phyloP scores from a whole-genome alignment of 495 filamentous ascomycete genomes.

The Chaetomium fimeti region DNA sequence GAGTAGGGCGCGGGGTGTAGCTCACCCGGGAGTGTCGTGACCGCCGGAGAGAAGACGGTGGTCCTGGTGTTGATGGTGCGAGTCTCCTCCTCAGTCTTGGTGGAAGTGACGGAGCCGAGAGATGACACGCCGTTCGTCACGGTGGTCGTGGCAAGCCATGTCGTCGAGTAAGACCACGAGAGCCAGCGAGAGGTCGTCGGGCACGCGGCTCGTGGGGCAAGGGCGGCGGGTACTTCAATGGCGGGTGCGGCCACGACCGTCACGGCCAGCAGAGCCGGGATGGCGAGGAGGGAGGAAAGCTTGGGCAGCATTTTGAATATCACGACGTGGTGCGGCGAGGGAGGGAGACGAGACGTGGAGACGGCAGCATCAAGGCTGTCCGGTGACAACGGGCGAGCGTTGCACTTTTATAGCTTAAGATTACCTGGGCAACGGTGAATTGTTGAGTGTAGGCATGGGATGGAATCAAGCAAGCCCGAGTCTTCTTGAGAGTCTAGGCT shows the following conservation, averaged over 20 bases:
- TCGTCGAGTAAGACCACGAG: background rate
- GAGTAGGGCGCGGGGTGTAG: background rate
- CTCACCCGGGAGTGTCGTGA: constrained; percentile 12
- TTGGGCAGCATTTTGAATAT: constrained; percentile 8
- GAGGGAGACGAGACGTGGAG: background rate
- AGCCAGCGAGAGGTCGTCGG: background rate
- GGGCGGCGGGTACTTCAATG: constrained; percentile 2
- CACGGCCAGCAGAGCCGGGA: constrained; percentile 3
- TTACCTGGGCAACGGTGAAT: too few species aligned
- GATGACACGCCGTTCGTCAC: constrained; percentile 6
- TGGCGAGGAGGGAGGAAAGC: constrained; percentile 4
- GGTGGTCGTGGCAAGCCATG: constrained; percentile 12
- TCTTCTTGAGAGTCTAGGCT: too few species aligned
- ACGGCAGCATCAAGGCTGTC: background rate
- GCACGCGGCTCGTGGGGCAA: constrained; percentile 2
- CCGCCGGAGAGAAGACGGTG: constrained; percentile 10
- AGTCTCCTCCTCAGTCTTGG: constrained; percentile 13
- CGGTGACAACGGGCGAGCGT: background rate
- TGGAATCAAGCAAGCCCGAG: too few species aligned
- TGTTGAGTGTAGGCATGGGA: too few species aligned
- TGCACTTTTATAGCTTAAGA: background rate
- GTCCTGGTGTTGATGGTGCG: constrained; percentile 5
- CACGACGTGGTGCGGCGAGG: background rate
- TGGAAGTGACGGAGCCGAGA: constrained; percentile 16
- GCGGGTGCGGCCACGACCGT: constrained; percentile 11